Evolutionary conservation across 306 rosid genomes (phyloP).

Genomic region (Sechiopsis laciniata): DNA sequence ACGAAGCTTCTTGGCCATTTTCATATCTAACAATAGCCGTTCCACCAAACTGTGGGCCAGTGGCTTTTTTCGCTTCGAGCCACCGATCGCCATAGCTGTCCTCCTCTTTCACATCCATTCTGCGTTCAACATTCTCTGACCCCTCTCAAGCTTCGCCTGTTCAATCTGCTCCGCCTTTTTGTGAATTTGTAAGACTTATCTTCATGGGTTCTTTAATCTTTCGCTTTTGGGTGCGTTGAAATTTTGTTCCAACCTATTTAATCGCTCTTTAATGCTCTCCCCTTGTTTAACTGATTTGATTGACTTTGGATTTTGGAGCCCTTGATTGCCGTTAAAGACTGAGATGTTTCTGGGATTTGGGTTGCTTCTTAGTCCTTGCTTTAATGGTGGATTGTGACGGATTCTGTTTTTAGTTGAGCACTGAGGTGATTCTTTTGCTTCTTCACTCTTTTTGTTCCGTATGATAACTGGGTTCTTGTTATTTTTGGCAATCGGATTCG

Average conservation of each 20-base stretch:
- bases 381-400: neutral
- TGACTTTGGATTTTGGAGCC: constrained; percentile 15
- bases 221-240: constrained; percentile 8
- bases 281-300: neutral
- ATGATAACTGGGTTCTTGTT: neutral
- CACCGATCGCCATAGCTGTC: constrained; percentile 29
- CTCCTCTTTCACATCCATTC: neutral
- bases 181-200: constrained; percentile 29
- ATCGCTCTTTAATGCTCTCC: neutral
- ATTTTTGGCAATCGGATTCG: neutral
- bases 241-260: neutral
- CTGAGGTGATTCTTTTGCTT: neutral
- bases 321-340: neutral
- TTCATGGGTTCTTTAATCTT: constrained; percentile 10
- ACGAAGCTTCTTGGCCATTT: constrained; percentile 21
- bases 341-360: constrained; percentile 9
- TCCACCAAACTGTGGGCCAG: constrained; percentile 18
- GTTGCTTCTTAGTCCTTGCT: neutral
- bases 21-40: neutral
- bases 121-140: constrained; percentile 2
- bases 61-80: neutral
- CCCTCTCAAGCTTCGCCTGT: neutral
- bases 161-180: neutral
- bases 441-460: neutral
- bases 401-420: neutral